Evolutionary conservation across 2,329 filamentous ascomycete genomes (phyloP), one percentile per base, ranked within the genome.

Genomic region (Trichoderma harzianum): DNA sequence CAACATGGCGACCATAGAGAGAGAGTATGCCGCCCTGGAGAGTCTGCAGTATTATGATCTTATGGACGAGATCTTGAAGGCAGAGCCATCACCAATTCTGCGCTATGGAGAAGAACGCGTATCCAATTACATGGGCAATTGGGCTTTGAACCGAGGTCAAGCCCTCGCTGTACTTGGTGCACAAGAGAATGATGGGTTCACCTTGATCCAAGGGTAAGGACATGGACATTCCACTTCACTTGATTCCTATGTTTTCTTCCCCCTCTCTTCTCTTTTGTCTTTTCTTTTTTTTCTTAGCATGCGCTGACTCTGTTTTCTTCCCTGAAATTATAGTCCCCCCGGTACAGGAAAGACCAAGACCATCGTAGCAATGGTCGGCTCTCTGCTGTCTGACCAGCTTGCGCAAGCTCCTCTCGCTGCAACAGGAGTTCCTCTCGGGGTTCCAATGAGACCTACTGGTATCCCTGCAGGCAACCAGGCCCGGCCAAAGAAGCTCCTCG

Each of bases 291-390:
- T 34, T 14, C 5, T 11, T 28, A 21, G 10, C 30, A 47, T 43
- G 18, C 5, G 28, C 65, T 69, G 28, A 69, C 55, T 51, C 16
- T 26, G 2, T 8, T 18, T 43, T 61, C 55, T 7, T 60, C 12
- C 21, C 30, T 7, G 69, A 21, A 7, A 32, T 14, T 43, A 53
- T 70, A 91, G 93, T 70, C 96, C 96, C 65, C 96, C 96, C 1
- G 96, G 96, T 80, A 98, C 96, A 5, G 96, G 95, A 78, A 99
- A 99, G 84, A 99, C 96, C 0, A 99, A 99, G 81, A 99, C 96
- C 0, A 99, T 99, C 73, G 89, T 97, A 70, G 96, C 95, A 36
- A 97, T 99, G 86, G 95, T 98, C 28, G 96, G 96, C 43, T 93
- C 94, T 47, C 85, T 99, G 18, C 76, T 77, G n/a, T 81, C 73